Evolutionary conservation across 2,329 filamentous ascomycete genomes (phyloP), one percentile per base, ranked within the genome.

Genomic region (Colletotrichum sansevieriae): DNA sequence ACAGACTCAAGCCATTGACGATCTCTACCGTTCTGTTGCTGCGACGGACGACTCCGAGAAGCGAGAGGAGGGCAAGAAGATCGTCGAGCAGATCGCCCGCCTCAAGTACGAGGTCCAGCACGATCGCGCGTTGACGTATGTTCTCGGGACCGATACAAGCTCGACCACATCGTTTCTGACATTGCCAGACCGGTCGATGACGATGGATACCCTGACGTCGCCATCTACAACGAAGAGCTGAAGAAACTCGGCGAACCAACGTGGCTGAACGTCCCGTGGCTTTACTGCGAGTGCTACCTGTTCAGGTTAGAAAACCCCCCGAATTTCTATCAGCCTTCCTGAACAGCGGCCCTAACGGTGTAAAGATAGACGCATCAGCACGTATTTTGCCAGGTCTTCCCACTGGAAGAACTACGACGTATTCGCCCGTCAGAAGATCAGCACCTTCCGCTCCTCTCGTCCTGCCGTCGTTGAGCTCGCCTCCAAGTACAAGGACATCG

Each of bases 71-170:
- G 96, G 96, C 75, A 98, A 98, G 84, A 85, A 83, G 74, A 94
- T 99, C 69, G 87, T 97, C 47, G 89, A 92, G 76, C 87, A 92
- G 73, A 85, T 99, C 12, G 91, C 91, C 5, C 88, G 86, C 72
- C 85, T 99, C 75, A 99, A 99, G 82, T 98, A 98, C 81, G 95
- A 98, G 81, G 83, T 98, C 51, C 93, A 97, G 78, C 96, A 99
- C 77, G 90, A 98, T 79, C 89, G 94, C 49, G 83, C 88, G 71
- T 80, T 98, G 74, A 91, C 87, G 92, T 95, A 84, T 71, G 87
- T 65, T 10, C n/a, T 15, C 29, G n/a, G 22, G n/a, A 37, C 3
- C n/a, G 3, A 43, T 15, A 25, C n/a, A 10, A 41, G 8, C 15
- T n/a, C 2, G 35, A 11, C 20, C 35, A 29, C 29, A 61, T 47